Conservation (phyloP, 2,329 filamentous ascomycete genomes). For the Curvularia spicifera region DNA sequence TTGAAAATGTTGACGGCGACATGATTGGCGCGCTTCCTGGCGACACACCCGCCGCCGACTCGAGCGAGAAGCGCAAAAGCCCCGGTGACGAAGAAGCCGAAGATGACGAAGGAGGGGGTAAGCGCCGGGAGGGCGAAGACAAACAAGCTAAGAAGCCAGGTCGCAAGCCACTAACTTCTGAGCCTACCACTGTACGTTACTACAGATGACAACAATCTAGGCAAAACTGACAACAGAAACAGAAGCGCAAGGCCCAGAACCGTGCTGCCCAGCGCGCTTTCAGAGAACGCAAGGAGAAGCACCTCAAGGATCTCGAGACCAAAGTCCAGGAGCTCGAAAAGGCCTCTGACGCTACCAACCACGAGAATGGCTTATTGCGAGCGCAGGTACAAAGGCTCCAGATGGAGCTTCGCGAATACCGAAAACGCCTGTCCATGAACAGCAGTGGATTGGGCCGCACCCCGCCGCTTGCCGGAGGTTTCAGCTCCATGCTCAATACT, state of each 20-base stretch:
- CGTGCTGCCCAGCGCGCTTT: constrained; percentile 67
- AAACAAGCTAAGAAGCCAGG: constrained; percentile 95
- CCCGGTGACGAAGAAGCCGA: constrained; percentile 70
- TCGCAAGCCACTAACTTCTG: constrained; percentile 91
- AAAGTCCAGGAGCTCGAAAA: constrained; percentile 74
- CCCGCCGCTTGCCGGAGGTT: constrained; percentile 54
- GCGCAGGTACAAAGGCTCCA: constrained; percentile 90
- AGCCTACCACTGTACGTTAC: constrained; percentile 87
- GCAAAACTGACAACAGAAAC: constrained; percentile 31
- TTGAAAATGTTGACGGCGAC: constrained; percentile 68
- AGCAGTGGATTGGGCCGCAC: constrained; percentile 56
- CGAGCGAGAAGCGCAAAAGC: constrained; percentile 69
- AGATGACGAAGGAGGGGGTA: constrained; percentile 70
- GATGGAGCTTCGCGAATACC: constrained; percentile 84
- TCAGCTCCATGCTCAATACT: constrained; percentile 55
- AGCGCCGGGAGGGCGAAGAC: constrained; percentile 81
- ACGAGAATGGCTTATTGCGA: constrained; percentile 83
- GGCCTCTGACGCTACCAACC: constrained; percentile 78
- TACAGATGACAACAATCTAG: constrained; percentile 9
- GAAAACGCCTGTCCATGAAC: constrained; percentile 77
- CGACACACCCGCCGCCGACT: constrained; percentile 62
- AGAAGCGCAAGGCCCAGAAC: constrained; percentile 90
- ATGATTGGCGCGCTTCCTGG: constrained; percentile 80
- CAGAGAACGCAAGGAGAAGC: constrained; percentile 68
- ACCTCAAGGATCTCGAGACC: constrained; percentile 72